Evolutionary conservation across 225 moss, liverwort and hornwort species (phyloP), one percentile per base, ranked within the genome.

Genomic region (Physcomitrellopsis africana): DNA sequence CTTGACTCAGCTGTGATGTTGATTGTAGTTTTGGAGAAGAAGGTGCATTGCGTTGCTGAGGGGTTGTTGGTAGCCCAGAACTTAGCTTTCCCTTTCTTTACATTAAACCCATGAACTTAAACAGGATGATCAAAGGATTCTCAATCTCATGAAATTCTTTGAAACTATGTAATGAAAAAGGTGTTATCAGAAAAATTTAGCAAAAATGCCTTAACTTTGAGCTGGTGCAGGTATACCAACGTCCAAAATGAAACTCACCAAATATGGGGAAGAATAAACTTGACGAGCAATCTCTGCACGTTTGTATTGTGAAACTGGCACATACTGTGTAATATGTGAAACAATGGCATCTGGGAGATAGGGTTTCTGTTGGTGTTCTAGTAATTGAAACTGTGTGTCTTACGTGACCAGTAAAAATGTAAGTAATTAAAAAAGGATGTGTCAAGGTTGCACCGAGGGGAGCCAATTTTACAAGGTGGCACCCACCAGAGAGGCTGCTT

Each of bases 401-500:
- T 3, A 49, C 15, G 49, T 11, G 49, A 5, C 3, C 1, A 15
- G 15, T 49, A 49, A 49, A 49, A 49, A 49, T 11, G 49, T 11
- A 49, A 8, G 49, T 11, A 15, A 15, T 53, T 8, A 53, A 53
- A 53, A 53, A 14, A 19, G 41, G 44, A 65, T 60, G 42, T 65
- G 63, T 23, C 65, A 73, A 59, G 69, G 59, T 59, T 59, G 72
- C 32, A 80, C 54, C 42, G 22, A 2, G 41, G 52, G 32, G 67
- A 13, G 42, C 44, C 44, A 51, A 48, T 52, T 26, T 48, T 68
- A 85, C 63, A 81, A 78, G 53, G 81, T 79, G 53, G 76, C 86
- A 72, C 83, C 83, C 45, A 81, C 76, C 69, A 84, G 81, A 61
- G 81, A 80, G 22, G 81, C 81, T 55, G 77, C 76, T 73, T 94